Conservation (phyloP, 345 rosid species). For the Bruguiera sexangula region DNA sequence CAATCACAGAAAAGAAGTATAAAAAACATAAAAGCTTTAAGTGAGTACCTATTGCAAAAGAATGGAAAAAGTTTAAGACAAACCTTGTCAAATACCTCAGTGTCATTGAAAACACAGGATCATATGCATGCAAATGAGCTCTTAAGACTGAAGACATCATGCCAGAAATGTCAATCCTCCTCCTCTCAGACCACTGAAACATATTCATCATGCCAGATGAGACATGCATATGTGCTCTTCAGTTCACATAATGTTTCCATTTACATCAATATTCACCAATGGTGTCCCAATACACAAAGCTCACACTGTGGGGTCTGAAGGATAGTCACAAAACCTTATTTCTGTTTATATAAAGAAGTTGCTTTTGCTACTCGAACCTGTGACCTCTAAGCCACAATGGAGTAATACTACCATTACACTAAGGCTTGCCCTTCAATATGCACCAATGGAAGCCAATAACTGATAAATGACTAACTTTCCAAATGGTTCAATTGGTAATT, state of each 20-base stretch:
- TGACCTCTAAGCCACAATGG: no score
- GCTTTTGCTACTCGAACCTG: no score
- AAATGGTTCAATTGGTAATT: no score
- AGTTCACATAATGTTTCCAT: slow-evolving; percentile 1
- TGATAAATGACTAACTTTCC: no score
- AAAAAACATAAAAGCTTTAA: not conserved
- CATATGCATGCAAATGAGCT: slow-evolving; percentile 83
- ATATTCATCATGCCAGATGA: slow-evolving; percentile 18
- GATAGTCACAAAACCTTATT: no score
- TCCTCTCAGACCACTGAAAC: slow-evolving; percentile 85
- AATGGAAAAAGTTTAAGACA: not conserved
- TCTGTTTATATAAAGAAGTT: no score
- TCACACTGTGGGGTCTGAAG: no score
- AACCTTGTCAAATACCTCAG: slow-evolving; percentile 86
- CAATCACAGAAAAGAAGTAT: slow-evolving; percentile 5
- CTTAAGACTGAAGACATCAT: slow-evolving; percentile 77
- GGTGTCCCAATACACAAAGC: no score
- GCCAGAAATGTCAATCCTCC: slow-evolving; percentile 90
- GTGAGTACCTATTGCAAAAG: not conserved
- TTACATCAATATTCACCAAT: not conserved
- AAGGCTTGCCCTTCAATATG: no score
- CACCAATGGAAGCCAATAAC: no score
- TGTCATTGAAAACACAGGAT: slow-evolving; percentile 79
- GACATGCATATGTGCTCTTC: not conserved
- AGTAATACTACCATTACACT: no score